Evolutionary conservation across 2,329 filamentous ascomycete species (phyloP).

Genomic region (Nakataea oryzae): DNA sequence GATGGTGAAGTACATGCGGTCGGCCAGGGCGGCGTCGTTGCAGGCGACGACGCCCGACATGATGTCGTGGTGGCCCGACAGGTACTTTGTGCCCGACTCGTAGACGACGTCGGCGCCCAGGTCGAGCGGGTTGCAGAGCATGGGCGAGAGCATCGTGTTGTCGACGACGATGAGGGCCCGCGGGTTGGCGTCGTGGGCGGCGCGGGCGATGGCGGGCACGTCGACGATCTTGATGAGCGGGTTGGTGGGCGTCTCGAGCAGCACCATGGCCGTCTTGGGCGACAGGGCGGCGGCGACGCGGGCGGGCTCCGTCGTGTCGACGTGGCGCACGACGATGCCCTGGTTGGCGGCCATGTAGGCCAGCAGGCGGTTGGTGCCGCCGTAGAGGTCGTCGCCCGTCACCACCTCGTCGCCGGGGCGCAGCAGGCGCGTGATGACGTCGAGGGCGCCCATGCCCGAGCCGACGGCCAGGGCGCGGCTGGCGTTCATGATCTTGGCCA

Average conservation of each 20-base stretch:
- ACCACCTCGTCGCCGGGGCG: conserved; percentile 93
- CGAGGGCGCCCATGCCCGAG: conserved; percentile 93
- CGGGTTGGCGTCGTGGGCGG: conserved; percentile 68
- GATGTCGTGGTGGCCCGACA: conserved; percentile 95
- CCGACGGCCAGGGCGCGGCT: conserved; percentile 84
- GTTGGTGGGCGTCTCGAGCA: conserved; percentile 94
- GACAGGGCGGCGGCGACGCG: conserved; percentile 59
- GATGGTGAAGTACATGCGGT: conserved; percentile 93
- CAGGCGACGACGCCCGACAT: conserved; percentile 96
- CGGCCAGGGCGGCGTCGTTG: conserved; percentile 71
- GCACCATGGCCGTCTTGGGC: conserved; percentile 83
- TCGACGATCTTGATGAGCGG: conserved; percentile 98
- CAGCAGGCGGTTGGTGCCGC: conserved; percentile 85
- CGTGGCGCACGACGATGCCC: conserved; percentile 88
- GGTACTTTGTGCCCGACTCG: conserved; percentile 94
- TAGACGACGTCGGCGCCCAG: conserved; percentile 94
- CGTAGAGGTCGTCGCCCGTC: conserved; percentile 93
- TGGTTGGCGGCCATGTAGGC: conserved; percentile 85
- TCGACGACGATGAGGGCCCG: conserved; percentile 82
- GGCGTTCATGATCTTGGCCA: conserved; percentile 98
- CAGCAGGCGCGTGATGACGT: conserved; percentile 87
- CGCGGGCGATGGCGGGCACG: conserved; percentile 65
- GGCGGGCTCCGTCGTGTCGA: conserved; percentile 78
- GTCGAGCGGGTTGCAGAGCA: conserved; percentile 88
- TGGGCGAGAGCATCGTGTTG: conserved; percentile 97